Base-by-base conservation (phyloP, 2,329 filamentous ascomycete genomes). In the Pseudopyricularia javanii region DNA sequence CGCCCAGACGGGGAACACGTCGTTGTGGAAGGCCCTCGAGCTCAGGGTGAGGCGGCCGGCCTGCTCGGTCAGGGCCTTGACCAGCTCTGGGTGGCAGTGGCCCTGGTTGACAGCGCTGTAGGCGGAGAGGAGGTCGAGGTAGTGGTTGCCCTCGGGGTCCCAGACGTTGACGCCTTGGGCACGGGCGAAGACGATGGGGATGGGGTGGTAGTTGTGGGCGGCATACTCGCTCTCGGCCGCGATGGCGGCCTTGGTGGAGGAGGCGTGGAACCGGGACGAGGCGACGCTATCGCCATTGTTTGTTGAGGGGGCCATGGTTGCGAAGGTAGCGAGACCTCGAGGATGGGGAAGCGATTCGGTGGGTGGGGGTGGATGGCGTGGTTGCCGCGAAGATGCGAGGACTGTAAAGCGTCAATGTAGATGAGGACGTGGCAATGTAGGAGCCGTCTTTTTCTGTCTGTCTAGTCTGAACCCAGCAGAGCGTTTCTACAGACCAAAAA, bases 91-190 rank as follows among this genome's bases (percentile, higher is more conserved):
- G 72, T 98, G 91, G 72, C 91, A 97, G 71, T 98, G 91, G 57
- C 91, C 91, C 71, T 97, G 91, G 75, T 97, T 97, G 66, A 97
- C 90, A 56, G 93, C 93, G 61, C 88, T 94, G 78, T 98, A 98
- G 59, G 93, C 93, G 48, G 91, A 97, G 59, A 98, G 82, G 73
- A 96, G 98, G 73, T 98, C 93, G 62, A 97, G 83, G 70, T 98
- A 97, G 68, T 95, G 85, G 62, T 84, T 87, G 64, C 88, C 90
- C 74, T 98, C 93, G 17, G 93, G 93, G 66, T 98, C 93, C 91
- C 93, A 98, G 54, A 97, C 93, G 56, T 86, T 84, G 64, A 86
- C 85, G 49, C 91, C 93, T 62, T 84, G 79, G 43, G 90, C 93
- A 59, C 83, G 82, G 54, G 91, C 78, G 69, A 97, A 96, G 65